Conservation (phyloP, 2,329 filamentous ascomycete species). For the Monosporascus sp. region DNA sequence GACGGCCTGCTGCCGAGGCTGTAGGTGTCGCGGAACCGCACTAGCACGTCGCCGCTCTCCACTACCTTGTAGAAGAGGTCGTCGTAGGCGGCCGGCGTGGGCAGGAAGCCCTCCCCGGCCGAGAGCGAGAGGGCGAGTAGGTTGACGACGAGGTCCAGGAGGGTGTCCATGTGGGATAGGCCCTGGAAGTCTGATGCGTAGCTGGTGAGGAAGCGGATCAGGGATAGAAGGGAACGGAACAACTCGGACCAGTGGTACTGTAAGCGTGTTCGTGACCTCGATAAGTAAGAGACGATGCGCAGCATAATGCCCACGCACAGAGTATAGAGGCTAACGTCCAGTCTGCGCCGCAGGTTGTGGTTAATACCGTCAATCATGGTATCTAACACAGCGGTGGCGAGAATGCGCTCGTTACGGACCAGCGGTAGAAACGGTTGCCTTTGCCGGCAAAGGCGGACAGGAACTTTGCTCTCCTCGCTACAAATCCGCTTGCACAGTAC, state of each 20-base stretch:
- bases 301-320: constrained; percentile 77
- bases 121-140: constrained; percentile 79
- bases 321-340: constrained; percentile 81
- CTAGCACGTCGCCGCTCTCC: constrained; percentile 77
- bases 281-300: constrained; percentile 77
- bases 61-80: constrained; percentile 98
- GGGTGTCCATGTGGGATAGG: constrained; percentile 61
- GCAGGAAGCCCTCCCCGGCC: constrained; percentile 84
- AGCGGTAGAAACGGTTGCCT: constrained; percentile 78
- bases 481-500: constrained; percentile 78
- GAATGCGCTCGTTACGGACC: constrained; percentile 64
- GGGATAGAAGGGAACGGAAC: constrained; percentile 80
- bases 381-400: constrained; percentile 75
- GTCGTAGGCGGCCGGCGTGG: constrained; percentile 81
- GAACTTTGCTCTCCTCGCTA: constrained; percentile 66
- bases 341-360: constrained; percentile 80
- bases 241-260: constrained; percentile 93
- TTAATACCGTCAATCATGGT: constrained; percentile 86
- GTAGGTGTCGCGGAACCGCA: constrained; percentile 78
- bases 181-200: constrained; percentile 74
- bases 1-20: constrained; percentile 49
- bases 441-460: constrained; percentile 83
- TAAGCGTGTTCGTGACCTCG: constrained; percentile 73
- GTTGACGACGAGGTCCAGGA: constrained; percentile 75
- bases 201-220: constrained; percentile 84